Evolutionary conservation across 768 basidiomycete genomes (phyloP), one percentile per base, ranked within the genome.

Genomic region (Chalciporus chontae): DNA sequence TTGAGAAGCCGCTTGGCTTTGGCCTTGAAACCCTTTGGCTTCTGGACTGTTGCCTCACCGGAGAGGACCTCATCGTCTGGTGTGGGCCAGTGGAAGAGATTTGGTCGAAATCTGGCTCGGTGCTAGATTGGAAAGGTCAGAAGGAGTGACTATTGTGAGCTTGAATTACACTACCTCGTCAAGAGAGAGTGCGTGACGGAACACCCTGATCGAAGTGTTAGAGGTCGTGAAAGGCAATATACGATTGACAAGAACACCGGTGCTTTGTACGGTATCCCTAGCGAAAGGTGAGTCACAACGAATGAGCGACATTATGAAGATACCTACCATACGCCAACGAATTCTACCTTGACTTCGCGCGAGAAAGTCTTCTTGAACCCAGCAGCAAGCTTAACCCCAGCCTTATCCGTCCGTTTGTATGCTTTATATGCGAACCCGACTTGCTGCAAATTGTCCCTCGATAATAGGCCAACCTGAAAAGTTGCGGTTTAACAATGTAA

Each of bases 251-350:
- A 91, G 49, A 1, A 85, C 56, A 0, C 90, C 90, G 18, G 88
- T 87, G 46, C 85, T 85, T 8, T 83, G 73, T 3, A 92, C 88
- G 0, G 89, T 92, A 51, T 92, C 89, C 89, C 87, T 79, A 47
- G 34, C 5, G 17, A 37, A 15, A 36, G 21, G 26, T 65, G 24
- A 55, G 40, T 3, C 26, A 51, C 37, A 27, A 18, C 38, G 10
- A 43, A 13, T n/a, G 8, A 14, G 15, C 19, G 37, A 4, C 4
- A 32, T 32, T 23, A 44, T 26, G 42, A 36, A 1, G 29, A 37
- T 8, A 26, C 77, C 21, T 56, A 87, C 87, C 87, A 91, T 41
- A 88, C 82, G 1, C 90, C 90, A 41, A 93, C 65, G 47, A 91
- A 91, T 13, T 90, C 85, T n/a, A 91, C 74, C 17, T 74, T 69